A percentile compares a stretch with the other conserved stretches of the same genome.
These are phyloP conservation scores for Pythium guiyangense DNA, from an alignment of 352 stramenopile genomes.

Conservation along the genomic window DNA sequence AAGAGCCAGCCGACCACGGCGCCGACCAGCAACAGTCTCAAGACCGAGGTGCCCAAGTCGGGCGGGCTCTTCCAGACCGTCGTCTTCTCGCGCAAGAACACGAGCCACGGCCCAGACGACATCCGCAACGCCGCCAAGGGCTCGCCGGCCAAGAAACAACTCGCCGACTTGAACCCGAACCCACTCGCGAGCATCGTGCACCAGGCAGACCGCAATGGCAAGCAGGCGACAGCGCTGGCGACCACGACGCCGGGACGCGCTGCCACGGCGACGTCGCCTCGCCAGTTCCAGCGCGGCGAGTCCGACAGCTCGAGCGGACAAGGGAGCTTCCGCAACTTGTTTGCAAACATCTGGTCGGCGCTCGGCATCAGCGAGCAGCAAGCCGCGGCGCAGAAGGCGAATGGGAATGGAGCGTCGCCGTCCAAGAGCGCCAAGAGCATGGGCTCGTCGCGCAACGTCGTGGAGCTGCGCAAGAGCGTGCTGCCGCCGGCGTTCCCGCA, in stretches of 20 bases:
- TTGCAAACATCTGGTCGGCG: conserved; percentile 66
- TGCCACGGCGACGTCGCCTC: conserved; percentile 13
- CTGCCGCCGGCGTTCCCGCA: conserved; percentile 31
- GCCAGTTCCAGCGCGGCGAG: conserved; percentile 15
- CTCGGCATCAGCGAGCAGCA: conserved; percentile 62
- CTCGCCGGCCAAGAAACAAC: no score
- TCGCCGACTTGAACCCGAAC: no score
- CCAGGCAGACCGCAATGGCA: no score
- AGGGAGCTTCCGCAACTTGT: conserved; percentile 57
- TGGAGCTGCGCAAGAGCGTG: conserved; percentile 60
- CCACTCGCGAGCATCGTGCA: no score
- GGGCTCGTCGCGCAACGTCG: conserved; percentile 21
- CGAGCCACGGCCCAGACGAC: no score
- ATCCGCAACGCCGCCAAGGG: no score
- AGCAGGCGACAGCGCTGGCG: conserved; percentile 26
- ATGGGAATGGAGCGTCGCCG: conserved; percentile 2
- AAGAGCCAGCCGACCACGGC: conserved; percentile 31
- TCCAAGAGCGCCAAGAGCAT: conserved; percentile 17
- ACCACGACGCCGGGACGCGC: conserved; percentile 2
- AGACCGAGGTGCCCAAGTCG: conserved; percentile 23
- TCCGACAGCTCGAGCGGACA: conserved; percentile 19
- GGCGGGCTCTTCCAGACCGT: conserved; percentile 50
- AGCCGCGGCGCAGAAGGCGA: conserved; percentile 21
- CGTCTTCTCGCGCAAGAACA: no score
- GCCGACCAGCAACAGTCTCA: conserved; percentile 11